phyloP scores from a whole-genome alignment of 257 asterid genomes.

The Solanum neorickii region DNA sequence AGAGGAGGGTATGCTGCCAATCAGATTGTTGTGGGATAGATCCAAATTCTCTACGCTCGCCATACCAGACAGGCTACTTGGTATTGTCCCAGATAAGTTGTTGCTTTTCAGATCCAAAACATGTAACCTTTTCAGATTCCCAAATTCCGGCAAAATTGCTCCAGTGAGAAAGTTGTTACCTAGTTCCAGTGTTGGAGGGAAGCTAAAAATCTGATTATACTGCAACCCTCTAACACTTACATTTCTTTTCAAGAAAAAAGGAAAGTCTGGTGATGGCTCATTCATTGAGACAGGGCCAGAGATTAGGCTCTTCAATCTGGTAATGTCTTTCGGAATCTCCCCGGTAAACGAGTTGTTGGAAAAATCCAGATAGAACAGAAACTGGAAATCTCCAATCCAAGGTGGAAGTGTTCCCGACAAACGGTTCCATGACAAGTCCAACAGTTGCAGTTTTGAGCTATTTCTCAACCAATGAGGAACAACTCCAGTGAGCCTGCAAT shows the following conservation, averaged over 20 bases:
- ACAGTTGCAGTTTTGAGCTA: constrained; percentile 33
- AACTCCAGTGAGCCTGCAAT: constrained; percentile 54
- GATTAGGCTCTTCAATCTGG: constrained; percentile 38
- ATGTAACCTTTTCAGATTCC: constrained; percentile 49
- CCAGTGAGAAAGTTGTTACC: constrained; percentile 60
- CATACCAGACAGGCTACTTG: constrained; percentile 45
- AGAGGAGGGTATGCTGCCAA: constrained; percentile 55
- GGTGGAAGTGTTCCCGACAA: constrained; percentile 52
- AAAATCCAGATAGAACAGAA: constrained; percentile 64
- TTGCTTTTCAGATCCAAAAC: constrained; percentile 56
- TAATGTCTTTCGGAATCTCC: constrained; percentile 47
- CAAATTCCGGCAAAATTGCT: constrained; percentile 63
- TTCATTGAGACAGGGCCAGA: constrained; percentile 18
- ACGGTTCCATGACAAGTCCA: constrained; percentile 73
- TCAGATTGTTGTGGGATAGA: constrained; percentile 52
- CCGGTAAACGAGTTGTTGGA: constrained; percentile 65
- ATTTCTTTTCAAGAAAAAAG: constrained; percentile 41
- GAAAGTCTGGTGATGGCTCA: constrained; percentile 42
- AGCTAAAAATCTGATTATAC: constrained; percentile 42
- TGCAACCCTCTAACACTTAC: constrained; percentile 13
- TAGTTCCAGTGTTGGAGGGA: constrained; percentile 61
- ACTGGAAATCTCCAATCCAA: constrained; percentile 53
- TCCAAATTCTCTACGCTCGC: constrained; percentile 52
- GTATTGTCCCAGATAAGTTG: constrained; percentile 53
- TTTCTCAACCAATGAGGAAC: constrained; percentile 63